phyloP scores from a whole-genome alignment of 1,139 yeast genomes.

The Pneumocystis sp. region DNA sequence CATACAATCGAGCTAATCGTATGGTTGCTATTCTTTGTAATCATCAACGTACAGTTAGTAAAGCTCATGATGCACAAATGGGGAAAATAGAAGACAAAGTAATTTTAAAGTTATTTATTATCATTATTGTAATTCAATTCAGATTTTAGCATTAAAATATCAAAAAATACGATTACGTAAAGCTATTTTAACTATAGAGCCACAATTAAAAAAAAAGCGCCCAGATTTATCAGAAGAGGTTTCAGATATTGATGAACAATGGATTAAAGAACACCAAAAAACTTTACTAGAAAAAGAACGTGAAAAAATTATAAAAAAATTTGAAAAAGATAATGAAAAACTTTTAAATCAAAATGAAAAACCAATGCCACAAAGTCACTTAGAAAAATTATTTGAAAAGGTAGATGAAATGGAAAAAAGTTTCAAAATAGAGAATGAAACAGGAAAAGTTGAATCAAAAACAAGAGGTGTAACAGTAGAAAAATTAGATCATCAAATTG shows the following conservation, averaged over 20 bases:
- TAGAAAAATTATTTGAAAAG: constrained; percentile 39
- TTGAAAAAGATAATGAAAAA: constrained; percentile 65
- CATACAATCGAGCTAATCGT: constrained; percentile 86
- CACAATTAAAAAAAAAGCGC: constrained; percentile 34
- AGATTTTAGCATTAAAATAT: constrained; percentile 66
- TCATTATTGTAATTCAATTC: neutral
- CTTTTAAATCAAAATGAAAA: constrained; percentile 42
- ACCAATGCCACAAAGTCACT: constrained; percentile 37
- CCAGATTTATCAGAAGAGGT: constrained; percentile 49
- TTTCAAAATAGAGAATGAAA: constrained; percentile 44
- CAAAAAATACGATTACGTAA: constrained; percentile 60
- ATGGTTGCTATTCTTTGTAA: constrained; percentile 92
- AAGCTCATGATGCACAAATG: constrained; percentile 65
- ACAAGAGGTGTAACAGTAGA: constrained; percentile 40
- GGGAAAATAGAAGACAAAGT: constrained; percentile 56
- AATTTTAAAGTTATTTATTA: neutral
- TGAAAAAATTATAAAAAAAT: constrained; percentile 49
- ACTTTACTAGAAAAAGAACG: constrained; percentile 43
- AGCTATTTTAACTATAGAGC: constrained; percentile 55
- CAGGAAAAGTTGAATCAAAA: constrained; percentile 47
- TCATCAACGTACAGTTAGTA: constrained; percentile 87
- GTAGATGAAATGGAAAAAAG: constrained; percentile 19
- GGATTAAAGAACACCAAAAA: constrained; percentile 34
- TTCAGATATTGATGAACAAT: constrained; percentile 42
- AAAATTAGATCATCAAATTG: constrained; percentile 59